Evolutionary conservation across 2,329 filamentous ascomycete species (phyloP), one percentile per base, ranked within the genome.

Genomic region (Neurospora crassa): DNA sequence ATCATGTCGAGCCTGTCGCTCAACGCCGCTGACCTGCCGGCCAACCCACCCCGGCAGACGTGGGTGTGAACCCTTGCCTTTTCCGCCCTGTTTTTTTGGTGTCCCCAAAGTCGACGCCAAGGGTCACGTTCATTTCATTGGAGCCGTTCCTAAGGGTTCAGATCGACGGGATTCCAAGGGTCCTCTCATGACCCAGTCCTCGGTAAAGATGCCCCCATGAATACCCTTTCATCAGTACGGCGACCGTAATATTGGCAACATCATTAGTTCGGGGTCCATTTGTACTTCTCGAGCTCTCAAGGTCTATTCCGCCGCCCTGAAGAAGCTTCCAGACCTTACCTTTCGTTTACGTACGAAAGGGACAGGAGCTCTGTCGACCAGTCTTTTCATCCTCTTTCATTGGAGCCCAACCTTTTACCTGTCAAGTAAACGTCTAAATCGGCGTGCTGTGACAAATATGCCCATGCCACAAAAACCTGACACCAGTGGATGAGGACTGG

Each of bases 11-110:
- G 34, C 47, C 20, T 59, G 45, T 73, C 69, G 72, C 74, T 74
- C 73, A 72, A 68, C 53, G 69, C 72, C 71, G 71, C 70, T 71
- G 71, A 70, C 71, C 71, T 72, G 74, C 47, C 47, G 29, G 14
- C 47, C 24, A 59, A 34, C 47, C 24, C 47, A 59, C 34, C 14
- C 53, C 24, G 53, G 29, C 7, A 37, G 53, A 63, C 53, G 72
- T 71, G 74, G 72, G 72, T 75, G 72, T 76, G 74, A 74, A 74
- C 73, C 73, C 73, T 76, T 63, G 24, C 53, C 16, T 37, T 63
- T 63, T 37, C 16, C 16, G 53, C 53, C 53, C 29, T 63, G 53
- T 18, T 63, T 63, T 37, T 40, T 18, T 18, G 24, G 47, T 63
- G 14, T n/a, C 29, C 53, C 53, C 16, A 63, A 63, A 16, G 29